phyloP scores from a whole-genome alignment of 129 eudicot species.

The Pulicaria dysenterica region DNA sequence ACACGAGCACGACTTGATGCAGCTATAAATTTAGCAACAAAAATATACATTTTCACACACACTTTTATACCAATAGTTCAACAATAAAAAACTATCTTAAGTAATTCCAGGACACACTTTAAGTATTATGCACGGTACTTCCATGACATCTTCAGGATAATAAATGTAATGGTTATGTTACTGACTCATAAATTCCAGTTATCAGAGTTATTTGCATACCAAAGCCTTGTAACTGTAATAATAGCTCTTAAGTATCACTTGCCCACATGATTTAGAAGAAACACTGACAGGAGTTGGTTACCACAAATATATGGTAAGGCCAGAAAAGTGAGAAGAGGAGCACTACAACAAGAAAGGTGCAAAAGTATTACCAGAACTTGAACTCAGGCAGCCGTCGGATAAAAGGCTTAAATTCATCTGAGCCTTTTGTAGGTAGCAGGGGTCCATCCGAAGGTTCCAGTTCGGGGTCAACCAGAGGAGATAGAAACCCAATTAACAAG shows the following conservation, averaged over 20 bases:
- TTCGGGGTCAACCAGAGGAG: slow-evolving; percentile 95
- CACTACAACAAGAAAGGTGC: too few relatives aligned
- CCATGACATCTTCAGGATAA: neutral
- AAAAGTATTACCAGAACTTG: slow-evolving; percentile 73
- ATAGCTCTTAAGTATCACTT: slow-evolving; percentile 5
- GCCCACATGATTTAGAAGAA: slow-evolving; percentile 1
- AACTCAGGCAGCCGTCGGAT: slow-evolving; percentile 92
- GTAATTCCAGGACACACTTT: neutral
- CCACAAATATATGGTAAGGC: neutral
- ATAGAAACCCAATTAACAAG: slow-evolving; percentile 90
- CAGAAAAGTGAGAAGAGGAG: neutral
- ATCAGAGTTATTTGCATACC: slow-evolving; percentile 1
- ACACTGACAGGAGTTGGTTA: slow-evolving; percentile 11
- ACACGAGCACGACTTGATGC: neutral
- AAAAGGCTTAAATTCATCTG: slow-evolving; percentile 96
- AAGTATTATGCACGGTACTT: slow-evolving; percentile 2
- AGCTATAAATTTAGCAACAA: neutral
- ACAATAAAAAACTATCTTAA: slow-evolving; percentile 9
- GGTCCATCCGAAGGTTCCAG: slow-evolving; percentile 79
- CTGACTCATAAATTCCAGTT: slow-evolving; percentile 1
- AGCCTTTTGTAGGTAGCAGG: slow-evolving; percentile 67
- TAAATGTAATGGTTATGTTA: neutral
- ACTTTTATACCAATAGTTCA: neutral
- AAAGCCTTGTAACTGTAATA: neutral
- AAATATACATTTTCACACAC: neutral